phyloP scores from a whole-genome alignment of 495 filamentous ascomycete genomes.

The Aspergillus egyptiacus region DNA sequence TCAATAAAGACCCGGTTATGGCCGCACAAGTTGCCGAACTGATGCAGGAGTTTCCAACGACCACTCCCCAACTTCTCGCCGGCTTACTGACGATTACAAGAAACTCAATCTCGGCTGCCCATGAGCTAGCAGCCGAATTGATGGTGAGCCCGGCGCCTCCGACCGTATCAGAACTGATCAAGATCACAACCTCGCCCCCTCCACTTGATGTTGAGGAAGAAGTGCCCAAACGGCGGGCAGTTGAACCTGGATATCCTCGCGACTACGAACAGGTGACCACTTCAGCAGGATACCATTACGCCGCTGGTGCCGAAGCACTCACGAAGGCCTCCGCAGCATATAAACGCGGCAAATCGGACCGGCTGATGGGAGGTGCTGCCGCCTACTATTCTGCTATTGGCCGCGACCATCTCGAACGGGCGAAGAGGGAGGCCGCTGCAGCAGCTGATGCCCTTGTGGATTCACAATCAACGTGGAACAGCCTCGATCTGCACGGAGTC shows the following conservation, averaged over 20 bases:
- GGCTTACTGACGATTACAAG: conserved; percentile 51
- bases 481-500: conserved; percentile 80
- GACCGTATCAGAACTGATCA: conserved; percentile 37
- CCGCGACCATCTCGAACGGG: conserved; percentile 45
- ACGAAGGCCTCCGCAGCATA: conserved; percentile 55
- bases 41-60: conserved; percentile 43
- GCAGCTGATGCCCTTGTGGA: conserved; percentile 59
- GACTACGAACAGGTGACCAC: conserved; percentile 25
- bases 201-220: conserved; percentile 28
- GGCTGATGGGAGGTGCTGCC: conserved; percentile 58
- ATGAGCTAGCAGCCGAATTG: conserved; percentile 53
- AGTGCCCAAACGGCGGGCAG: conserved; percentile 7
- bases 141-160: conserved; percentile 23
- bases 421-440: conserved; percentile 37
- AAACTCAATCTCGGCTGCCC: conserved; percentile 49
- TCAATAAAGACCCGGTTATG: conserved; percentile 40
- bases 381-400: conserved; percentile 59
- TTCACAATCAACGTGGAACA: conserved; percentile 47
- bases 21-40: conserved; percentile 50
- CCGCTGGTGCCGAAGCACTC: conserved; percentile 45
- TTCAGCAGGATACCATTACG: conserved; percentile 33
- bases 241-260: conserved; percentile 8
- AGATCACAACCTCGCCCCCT: conserved; percentile 32
- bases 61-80: conserved; percentile 38
- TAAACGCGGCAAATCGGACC: conserved; percentile 58